Conservation (phyloP, 345 rosid species). For the Syzygium aromaticum region DNA sequence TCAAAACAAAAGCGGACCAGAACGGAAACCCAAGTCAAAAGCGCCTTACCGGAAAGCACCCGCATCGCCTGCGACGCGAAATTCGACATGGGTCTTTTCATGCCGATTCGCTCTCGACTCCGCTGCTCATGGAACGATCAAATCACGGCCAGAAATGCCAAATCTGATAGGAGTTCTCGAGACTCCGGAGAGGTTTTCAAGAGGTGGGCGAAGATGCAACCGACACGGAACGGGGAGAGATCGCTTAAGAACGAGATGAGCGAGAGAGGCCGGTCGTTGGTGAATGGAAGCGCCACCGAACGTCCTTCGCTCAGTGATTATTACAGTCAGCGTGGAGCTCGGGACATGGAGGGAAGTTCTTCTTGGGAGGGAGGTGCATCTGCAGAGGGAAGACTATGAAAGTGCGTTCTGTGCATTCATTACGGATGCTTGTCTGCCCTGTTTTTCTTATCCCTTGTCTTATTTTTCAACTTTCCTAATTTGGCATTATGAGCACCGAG, state of each 20-base stretch:
- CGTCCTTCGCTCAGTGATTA: background rate
- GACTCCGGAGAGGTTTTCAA: background rate
- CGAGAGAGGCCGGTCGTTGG: background rate
- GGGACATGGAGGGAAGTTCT: background rate
- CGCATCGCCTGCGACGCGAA: conserved; percentile 21
- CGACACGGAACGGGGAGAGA: background rate
- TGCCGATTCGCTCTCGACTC: background rate
- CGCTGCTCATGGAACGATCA: background rate
- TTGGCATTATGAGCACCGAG: background rate
- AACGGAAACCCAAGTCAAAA: background rate
- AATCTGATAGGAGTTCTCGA: background rate
- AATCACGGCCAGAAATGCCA: background rate
- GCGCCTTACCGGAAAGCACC: conserved; percentile 33
- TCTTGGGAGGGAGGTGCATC: background rate
- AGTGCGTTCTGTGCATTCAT: background rate
- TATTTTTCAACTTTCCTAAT: background rate
- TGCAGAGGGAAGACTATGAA: background rate
- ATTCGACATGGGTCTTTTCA: conserved; percentile 29
- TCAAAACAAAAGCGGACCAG: background rate
- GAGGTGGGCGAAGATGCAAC: background rate
- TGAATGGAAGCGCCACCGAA: background rate
- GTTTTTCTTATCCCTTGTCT: background rate
- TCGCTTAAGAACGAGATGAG: background rate
- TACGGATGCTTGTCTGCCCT: background rate
- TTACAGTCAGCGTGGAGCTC: background rate